Evolutionary conservation across 352 stramenopile genomes (phyloP).

Genomic region (Globisporangium radiosum): DNA sequence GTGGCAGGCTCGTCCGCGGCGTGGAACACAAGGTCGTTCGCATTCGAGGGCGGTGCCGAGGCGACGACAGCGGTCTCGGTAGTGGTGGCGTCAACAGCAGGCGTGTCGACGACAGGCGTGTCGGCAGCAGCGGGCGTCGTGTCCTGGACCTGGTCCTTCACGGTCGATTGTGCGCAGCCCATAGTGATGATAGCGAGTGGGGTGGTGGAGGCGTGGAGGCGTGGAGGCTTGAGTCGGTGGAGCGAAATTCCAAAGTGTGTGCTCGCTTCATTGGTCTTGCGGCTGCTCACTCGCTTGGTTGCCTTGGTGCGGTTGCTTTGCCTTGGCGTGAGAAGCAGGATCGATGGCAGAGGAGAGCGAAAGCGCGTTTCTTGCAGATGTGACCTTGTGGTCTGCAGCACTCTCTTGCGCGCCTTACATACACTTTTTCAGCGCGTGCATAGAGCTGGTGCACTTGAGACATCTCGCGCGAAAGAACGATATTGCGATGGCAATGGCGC

Average conservation of each 20-base stretch:
- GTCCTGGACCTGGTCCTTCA: constrained; percentile 40
- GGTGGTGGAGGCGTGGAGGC: background rate
- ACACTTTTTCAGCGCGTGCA: background rate
- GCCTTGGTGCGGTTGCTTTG: too few relatives aligned
- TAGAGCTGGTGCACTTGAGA: constrained; percentile 1
- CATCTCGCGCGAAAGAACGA: background rate
- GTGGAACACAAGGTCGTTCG: constrained; percentile 1
- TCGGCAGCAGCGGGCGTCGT: background rate
- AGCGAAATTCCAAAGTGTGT: constrained; percentile 2
- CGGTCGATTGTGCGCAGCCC: constrained; percentile 62
- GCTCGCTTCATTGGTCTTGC: background rate
- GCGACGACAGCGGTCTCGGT: constrained; percentile 2
- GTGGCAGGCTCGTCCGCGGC: background rate
- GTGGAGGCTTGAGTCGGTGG: constrained; percentile 1
- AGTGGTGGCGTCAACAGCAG: background rate
- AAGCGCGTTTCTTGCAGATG: background rate
- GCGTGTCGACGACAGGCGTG: background rate
- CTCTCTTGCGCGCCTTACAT: background rate
- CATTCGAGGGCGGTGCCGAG: background rate
- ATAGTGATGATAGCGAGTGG: constrained; percentile 17
- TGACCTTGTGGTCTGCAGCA: too few relatives aligned
- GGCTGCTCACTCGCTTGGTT: background rate
- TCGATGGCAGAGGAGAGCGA: background rate
- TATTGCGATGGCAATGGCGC: background rate
- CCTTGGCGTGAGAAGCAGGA: background rate